Conservation (phyloP, 148 eudicot genomes). For the Talinum fruticosum region DNA sequence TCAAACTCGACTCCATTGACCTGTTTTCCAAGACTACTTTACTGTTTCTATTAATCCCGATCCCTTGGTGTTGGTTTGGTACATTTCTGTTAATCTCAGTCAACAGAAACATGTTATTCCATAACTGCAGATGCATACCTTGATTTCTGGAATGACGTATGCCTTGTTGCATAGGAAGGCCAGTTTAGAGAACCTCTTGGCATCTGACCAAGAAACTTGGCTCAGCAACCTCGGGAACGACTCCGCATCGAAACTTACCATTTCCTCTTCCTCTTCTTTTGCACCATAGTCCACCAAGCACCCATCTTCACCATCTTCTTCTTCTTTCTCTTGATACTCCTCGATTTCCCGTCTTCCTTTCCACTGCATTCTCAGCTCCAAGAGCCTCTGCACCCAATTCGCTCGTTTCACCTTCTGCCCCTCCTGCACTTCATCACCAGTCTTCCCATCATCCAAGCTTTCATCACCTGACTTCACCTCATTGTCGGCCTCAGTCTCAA, state of each 20-base stretch:
- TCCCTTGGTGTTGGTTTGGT: not conserved
- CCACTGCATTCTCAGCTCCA: slow-evolving; percentile 56
- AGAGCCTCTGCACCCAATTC: slow-evolving; percentile 58
- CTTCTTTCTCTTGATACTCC: slow-evolving; percentile 17
- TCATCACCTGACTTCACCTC: slow-evolving; percentile 20
- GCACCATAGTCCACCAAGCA: slow-evolving; percentile 54
- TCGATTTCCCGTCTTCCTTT: slow-evolving; percentile 35
- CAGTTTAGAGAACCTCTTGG: slow-evolving; percentile 52
- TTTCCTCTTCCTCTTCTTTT: slow-evolving; percentile 36
- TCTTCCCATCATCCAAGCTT: not conserved
- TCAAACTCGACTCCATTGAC: too few relatives aligned
- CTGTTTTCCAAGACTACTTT: too few relatives aligned
- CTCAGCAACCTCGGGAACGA: slow-evolving; percentile 47
- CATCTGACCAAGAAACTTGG: slow-evolving; percentile 57
- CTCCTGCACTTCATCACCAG: slow-evolving; percentile 17
- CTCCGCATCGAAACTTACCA: slow-evolving; percentile 31
- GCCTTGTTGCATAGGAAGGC: slow-evolving; percentile 82
- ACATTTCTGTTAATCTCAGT: not conserved
- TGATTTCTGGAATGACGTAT: slow-evolving; percentile 54
- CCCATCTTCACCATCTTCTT: slow-evolving; percentile 36
- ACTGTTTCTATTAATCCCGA: not conserved
- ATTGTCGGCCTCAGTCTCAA: slow-evolving; percentile 35
- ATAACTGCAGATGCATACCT: slow-evolving; percentile 35
- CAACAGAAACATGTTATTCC: not conserved
- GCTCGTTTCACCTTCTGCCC: slow-evolving; percentile 32